Base-by-base conservation (phyloP, 257 asterid genomes). In the Nemophila menziesii region DNA sequence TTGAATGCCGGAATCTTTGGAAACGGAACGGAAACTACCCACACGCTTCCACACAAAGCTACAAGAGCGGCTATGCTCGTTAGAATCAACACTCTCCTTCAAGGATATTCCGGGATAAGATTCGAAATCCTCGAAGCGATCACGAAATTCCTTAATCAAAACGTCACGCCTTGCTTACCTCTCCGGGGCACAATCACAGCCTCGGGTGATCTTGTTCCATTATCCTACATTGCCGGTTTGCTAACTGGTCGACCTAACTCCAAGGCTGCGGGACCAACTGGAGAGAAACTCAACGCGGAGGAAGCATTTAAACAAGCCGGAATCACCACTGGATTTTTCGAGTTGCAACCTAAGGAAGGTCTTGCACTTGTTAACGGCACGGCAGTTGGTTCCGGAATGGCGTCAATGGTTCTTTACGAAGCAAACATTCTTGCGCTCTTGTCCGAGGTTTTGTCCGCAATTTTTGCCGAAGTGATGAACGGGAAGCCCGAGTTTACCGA, bases 41-140 rank as follows among this genome's bases (percentile, higher is more conserved):
- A 68, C 65, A 60, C 72, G 0, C 47, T 72, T 47, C 70, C 79
- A n/a, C 67, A 64, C 39, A 42, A 72, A 18, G 70, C 79, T 27
- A 64, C 79, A 13, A 64, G 79, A 39, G 79, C 79, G 14, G 72
- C 76, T n/a, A 72, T 72, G 79, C 70, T 72, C 2, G 79, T 72
- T 1, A 61, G 75, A 54, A 64, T 67, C 67, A 72, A 72, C 53
- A 72, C 79, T 19, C 65, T 72, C 14, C 72, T 72, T 23, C 79
- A 72, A 51, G 79, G 79, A 0, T 72, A 67, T 33, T 72, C 79
- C 17, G 79, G 79, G 11, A 67, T 72, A 46, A 46, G 75, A 40
- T 72, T 72, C 15, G 79, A 72, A 22, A 67, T 72, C 44, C 37
- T 72, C 56, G 79, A 72, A 58, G 75, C 75, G 15, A 72, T 72